Conservation (phyloP, 2,329 filamentous ascomycete species). For the Penicillium sp. region DNA sequence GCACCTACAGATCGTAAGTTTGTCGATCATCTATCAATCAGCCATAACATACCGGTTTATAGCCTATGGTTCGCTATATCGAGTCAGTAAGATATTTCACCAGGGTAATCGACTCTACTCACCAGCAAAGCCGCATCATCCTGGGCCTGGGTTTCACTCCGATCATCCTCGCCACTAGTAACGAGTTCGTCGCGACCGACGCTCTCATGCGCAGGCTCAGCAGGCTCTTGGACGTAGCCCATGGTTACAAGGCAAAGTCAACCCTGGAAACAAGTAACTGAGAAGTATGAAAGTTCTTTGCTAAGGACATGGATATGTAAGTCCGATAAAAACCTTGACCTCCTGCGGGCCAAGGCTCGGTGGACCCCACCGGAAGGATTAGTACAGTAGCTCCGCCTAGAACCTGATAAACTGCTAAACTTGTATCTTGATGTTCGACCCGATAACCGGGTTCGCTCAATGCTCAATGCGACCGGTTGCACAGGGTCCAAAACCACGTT, state of each 20-base stretch:
- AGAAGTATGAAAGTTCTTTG: background rate
- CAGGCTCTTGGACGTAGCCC: conserved; percentile 1
- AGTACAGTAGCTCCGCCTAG: background rate
- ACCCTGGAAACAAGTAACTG: background rate
- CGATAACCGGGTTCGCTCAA: no score
- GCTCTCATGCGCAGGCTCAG: conserved; percentile 20
- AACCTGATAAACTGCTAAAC: background rate
- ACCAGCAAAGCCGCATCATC: conserved; percentile 39
- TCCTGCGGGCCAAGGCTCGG: background rate
- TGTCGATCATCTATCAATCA: background rate
- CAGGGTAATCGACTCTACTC: conserved; percentile 11
- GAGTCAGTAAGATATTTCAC: conserved; percentile 14
- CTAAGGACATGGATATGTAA: background rate
- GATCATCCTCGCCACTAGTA: conserved; percentile 23
- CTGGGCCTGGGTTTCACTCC: conserved; percentile 24
- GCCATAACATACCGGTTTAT: conserved; percentile 47
- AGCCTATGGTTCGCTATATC: conserved; percentile 47
- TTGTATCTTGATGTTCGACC: no score
- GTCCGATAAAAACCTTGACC: background rate
- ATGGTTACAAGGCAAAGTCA: conserved; percentile 7
- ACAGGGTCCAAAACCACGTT: no score
- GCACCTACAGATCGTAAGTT: conserved; percentile 38
- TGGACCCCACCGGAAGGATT: background rate
- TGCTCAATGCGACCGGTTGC: no score
- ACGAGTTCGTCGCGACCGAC: conserved; percentile 22